phyloP scores from a whole-genome alignment of 495 filamentous ascomycete genomes.

The Pyronema omphalodes region DNA sequence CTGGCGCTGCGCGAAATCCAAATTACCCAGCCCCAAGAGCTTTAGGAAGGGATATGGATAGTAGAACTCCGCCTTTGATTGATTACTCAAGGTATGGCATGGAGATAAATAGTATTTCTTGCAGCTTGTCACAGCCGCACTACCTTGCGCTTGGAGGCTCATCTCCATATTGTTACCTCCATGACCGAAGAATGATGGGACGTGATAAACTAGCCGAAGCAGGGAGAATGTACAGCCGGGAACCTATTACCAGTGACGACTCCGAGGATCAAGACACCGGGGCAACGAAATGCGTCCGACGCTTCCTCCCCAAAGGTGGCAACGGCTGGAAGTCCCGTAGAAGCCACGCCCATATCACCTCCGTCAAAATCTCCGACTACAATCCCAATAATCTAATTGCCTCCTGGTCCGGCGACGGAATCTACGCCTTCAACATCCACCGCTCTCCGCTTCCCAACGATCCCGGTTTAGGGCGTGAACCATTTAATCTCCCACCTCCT shows the following conservation, averaged over 20 bases:
- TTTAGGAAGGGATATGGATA: slow-evolving; percentile 27
- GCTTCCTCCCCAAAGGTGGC: slow-evolving; percentile 45
- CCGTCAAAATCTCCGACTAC: slow-evolving; percentile 62
- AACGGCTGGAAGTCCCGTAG: slow-evolving; percentile 30
- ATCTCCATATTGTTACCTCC: slow-evolving; percentile 56
- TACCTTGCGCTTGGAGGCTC: slow-evolving; percentile 60
- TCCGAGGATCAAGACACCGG: slow-evolving; percentile 20
- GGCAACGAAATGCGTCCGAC: slow-evolving; percentile 50
- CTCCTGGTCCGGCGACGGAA: slow-evolving; percentile 58
- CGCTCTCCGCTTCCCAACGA: slow-evolving; percentile 38
- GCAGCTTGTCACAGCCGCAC: slow-evolving; percentile 52
- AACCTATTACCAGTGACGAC: slow-evolving; percentile 24
- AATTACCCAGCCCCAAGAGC: background rate
- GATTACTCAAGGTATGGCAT: slow-evolving; percentile 48
- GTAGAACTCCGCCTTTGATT: slow-evolving; percentile 47
- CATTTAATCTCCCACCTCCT: slow-evolving; percentile 7
- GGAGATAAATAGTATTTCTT: slow-evolving; percentile 59
- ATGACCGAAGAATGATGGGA: slow-evolving; percentile 57
- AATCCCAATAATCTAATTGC: slow-evolving; percentile 57
- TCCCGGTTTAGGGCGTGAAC: slow-evolving; percentile 22
- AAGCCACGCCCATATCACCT: slow-evolving; percentile 51
- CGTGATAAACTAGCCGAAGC: slow-evolving; percentile 37
- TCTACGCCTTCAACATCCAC: slow-evolving; percentile 56
- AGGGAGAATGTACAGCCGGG: slow-evolving; percentile 28
- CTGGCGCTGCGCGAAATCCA: background rate